Base-by-base conservation (phyloP, 2,329 filamentous ascomycete species). In the Fusarium sp. region DNA sequence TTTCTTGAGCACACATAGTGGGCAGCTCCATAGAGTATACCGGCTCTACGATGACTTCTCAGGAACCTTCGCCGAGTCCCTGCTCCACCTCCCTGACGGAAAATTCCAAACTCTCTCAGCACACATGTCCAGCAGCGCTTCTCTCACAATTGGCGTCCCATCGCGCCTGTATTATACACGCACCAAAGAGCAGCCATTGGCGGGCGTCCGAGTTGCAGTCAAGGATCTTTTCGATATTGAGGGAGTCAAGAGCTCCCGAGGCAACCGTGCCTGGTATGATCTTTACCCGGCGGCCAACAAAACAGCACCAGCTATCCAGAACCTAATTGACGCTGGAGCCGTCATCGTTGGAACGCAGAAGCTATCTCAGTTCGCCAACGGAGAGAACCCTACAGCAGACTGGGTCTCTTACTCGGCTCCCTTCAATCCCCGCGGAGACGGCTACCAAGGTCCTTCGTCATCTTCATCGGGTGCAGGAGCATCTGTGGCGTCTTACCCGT, bases 361-460 rank as follows among this genome's bases (percentile, higher is more conserved):
- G 18, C 20, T 61, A 9, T 70, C 66, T 0, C 47, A 72, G 18
- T 72, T 72, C n/a, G 69, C 69, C 0, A 53, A 54, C 10, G 69
- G 51, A 2, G 69, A 55, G 0, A 13, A 13, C 1, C 59, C 21
- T 2, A 40, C 58, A 1, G 48, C 69, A 0, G 69, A 72, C 3
- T 49, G 59, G 3, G 61, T 82, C 4, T 80, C 82, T 55, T 81
- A 78, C 41, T 80, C 82, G 16, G 73, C 78, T 1, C 83, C 82
- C 0, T 83, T 82, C 68, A 84, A 84, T 61, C 81, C 82, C 1
- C 75, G 82, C 1, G 85, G 81, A 0, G 85, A 87, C 59, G 82
- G 83, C 0, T 86, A 85, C 41, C 80, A 83, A 51, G 78, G 80
- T 4, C 79, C 84, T 63, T 82, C 81, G 0, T 83, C 81, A 2